Base-by-base conservation (phyloP, 1,284 basidiomycete genomes). In the Ganoderma lucidum region DNA sequence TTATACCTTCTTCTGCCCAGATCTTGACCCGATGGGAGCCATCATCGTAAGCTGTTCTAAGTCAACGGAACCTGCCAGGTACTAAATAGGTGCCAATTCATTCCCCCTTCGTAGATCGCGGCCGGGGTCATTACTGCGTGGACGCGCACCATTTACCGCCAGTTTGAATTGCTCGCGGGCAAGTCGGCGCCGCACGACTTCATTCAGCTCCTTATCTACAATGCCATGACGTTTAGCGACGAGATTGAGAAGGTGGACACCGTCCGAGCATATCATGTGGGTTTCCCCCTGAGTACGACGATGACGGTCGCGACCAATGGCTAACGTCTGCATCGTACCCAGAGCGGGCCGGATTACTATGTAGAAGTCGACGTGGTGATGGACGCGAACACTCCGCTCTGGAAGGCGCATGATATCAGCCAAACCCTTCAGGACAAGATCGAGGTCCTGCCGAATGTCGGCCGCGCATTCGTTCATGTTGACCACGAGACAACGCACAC, bases 341-440 rank as follows among this genome's bases (percentile, higher is more conserved):
- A 90, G 88, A 92, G 90, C 75, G 91, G 91, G 68, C 91, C 90
- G 42, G 87, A 96, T 69, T 97, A 96, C 78, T 94, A 96, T 77
- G 96, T 98, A 61, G 97, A 98, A 81, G 88, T 98, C 10, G 97
- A 99, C 80, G 90, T 99, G 65, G 97, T 99, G 32, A 95, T 99
- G 90, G 87, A 92, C 73, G 93, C 92, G 4, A 89, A 91, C 70
- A 98, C 96, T 55, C 95, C 96, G 0, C 83, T 99, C 0, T 95
- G 93, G 91, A 91, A 93, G 78, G 94, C 96, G 19, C 97, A 99
- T 80, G 97, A 99, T 80, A 81, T 98, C 69, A 92, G 93, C 65
- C 97, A 98, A 81, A 89, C 93, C 65, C 83, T 99, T 35, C 97
- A 99, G 79, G 96, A 99, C 81, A 95, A 95, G 82, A 90, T 99